phyloP scores from a whole-genome alignment of 176 grass and related monocot genomes.

The Aegilops bicornis region DNA sequence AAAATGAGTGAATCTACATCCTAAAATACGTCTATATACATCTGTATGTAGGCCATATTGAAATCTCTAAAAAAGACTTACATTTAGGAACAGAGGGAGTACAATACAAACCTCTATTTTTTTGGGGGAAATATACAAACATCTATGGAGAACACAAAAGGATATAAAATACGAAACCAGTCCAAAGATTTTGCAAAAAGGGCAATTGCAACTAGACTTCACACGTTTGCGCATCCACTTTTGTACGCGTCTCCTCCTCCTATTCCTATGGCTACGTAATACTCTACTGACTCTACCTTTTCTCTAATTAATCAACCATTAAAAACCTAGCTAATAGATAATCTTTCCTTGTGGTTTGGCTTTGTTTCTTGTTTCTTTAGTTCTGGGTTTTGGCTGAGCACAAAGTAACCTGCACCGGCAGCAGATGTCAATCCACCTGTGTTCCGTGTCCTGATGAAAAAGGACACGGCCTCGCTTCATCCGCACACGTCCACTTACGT shows the following conservation, averaged over 20 bases:
- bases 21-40: too few species aligned
- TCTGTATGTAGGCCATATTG: too few species aligned
- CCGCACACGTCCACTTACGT: neutral
- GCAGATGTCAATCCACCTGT: neutral
- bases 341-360: too few species aligned
- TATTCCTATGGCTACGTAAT: neutral
- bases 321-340: too few species aligned
- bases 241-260: neutral
- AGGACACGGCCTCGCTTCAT: neutral
- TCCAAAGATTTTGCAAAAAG: neutral
- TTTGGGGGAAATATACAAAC: too few species aligned
- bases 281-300: neutral
- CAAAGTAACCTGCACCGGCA: neutral
- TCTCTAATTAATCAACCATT: neutral
- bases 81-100: too few species aligned
- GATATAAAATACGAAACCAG: neutral
- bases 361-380: too few species aligned
- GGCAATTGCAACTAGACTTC: neutral
- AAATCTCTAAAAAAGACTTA: too few species aligned
- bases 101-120: too few species aligned
- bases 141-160: neutral
- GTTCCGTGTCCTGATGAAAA: neutral
- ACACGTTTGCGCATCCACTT: neutral
- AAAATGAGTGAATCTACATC: too few species aligned
- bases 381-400: too few species aligned